These are phyloP conservation scores for Sclerotinia borealis DNA, from an alignment of 2,329 filamentous ascomycete genomes.

Conservation along the genomic window DNA sequence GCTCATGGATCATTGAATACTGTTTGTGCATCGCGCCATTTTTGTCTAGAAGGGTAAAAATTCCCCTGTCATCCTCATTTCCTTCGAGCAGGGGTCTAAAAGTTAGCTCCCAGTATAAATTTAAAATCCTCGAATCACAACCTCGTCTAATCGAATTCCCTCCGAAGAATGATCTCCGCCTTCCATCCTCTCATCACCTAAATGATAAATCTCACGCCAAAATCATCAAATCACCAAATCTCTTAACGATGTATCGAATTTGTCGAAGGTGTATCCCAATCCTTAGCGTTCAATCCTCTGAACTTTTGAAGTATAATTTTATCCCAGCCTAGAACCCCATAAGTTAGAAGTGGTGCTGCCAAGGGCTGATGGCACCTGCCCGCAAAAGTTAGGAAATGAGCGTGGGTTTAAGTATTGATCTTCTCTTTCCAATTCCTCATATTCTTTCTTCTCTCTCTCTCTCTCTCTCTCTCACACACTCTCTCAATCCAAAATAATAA, in stretches of 20 bases:
- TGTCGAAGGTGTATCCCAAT: neutral
- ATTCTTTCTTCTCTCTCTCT: neutral
- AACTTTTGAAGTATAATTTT: neutral
- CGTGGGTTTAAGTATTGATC: neutral
- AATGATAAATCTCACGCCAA: neutral
- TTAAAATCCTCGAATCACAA: neutral
- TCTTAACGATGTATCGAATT: neutral
- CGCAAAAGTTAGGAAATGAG: neutral
- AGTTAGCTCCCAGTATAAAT: neutral
- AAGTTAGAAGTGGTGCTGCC: constrained; percentile 2
- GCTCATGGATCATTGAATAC: neutral
- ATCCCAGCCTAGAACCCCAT: neutral
- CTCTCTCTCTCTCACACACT: neutral
- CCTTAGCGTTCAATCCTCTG: neutral
- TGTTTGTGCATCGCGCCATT: neutral
- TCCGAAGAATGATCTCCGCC: neutral
- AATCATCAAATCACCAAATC: neutral
- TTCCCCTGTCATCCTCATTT: neutral
- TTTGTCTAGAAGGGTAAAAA: neutral
- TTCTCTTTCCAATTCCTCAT: neutral
- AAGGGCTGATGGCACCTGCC: neutral
- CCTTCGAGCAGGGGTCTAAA: neutral
- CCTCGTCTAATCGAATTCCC: neutral
- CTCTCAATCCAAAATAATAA: constrained; percentile 4
- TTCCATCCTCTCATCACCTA: neutral